Percentiles rank a stretch among this genome's conserved stretches.
Evolutionary conservation across 148 eudicot species (phyloP).

Genomic region (Mesembryanthemum crystallinum): DNA sequence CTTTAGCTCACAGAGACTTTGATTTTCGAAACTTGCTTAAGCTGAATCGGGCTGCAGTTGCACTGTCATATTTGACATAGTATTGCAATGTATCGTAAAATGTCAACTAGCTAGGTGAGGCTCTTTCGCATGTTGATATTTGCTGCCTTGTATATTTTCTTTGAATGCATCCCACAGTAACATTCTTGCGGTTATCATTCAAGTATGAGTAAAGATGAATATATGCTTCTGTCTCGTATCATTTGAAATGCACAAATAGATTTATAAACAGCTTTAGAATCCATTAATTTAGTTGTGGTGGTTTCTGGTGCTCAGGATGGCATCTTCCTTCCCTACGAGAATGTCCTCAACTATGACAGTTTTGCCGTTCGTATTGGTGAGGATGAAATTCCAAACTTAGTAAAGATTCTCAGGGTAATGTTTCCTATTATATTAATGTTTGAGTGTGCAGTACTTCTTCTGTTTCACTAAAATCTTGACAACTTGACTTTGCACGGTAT

Average conservation of each 20-base stretch:
- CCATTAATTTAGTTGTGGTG: background rate
- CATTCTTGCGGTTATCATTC: background rate
- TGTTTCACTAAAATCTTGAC: too few species aligned
- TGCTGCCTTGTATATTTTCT: background rate
- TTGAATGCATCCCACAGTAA: background rate
- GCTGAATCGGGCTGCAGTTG: background rate
- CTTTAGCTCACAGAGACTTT: background rate
- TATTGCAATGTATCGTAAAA: too few species aligned
- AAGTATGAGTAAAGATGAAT: background rate
- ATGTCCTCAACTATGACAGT: slow-evolving; percentile 86
- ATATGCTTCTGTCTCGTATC: background rate
- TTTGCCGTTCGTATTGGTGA: slow-evolving; percentile 86
- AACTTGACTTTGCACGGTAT: too few species aligned
- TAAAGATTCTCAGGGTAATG: slow-evolving; percentile 67
- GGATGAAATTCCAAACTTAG: slow-evolving; percentile 82
- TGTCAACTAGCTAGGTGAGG: background rate
- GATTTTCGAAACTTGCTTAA: background rate
- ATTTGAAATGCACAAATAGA: background rate
- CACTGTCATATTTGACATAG: background rate
- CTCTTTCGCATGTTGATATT: background rate
- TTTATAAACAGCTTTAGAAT: background rate
- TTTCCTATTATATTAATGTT: too few species aligned
- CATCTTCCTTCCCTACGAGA: slow-evolving; percentile 90
- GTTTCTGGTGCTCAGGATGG: slow-evolving; percentile 59
- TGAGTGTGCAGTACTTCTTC: too few species aligned